Evolutionary conservation across 768 basidiomycete genomes (phyloP), one percentile per base, ranked within the genome.

Genomic region (Neoboletus brunneissimus): DNA sequence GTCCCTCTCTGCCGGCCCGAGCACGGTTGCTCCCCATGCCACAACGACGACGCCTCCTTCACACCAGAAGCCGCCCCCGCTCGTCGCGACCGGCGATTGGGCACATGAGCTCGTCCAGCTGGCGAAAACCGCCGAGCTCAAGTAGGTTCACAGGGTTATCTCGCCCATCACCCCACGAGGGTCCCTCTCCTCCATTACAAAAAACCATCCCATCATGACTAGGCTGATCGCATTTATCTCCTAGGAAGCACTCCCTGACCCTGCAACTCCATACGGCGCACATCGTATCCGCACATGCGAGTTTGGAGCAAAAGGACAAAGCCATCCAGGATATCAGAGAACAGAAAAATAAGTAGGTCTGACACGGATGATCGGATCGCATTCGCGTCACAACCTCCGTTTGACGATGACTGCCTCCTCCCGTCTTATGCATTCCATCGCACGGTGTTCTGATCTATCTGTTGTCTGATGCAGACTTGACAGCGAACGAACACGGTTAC

Each of bases 181-280:
- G 51, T 35, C 25, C 32, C 13, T 48, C n/a, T 53, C 40, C 46
- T 43, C 51, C 37, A 45, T 47, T 29, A 11, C 27, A 25, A 27
- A 18, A 18, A 38, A 45, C 16, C 22, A 9, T 51, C 11, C 23
- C 45, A 41, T 46, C 53, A 42, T 54, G 57, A 53, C 53, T 27
- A 10, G 46, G 43, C 61, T 61, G 63, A 60, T 49, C 25, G 47
- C 25, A 20, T 54, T 51, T 44, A 40, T 45, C 34, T 44, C 45
- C 10, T 56, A 91, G 89, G 74, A 91, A 91, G 73, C 91, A 92
- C 67, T 89, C 89, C 5, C 68, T 93, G 59, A 89, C 89, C 10
- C 75, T 93, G 42, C 91, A 93, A 70, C 75, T 93, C 35, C 91
- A 93, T 62, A 93, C 91, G 11, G 90, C 91, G 11, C 89, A 93